Base-by-base conservation (phyloP, 129 eudicot genomes). In the Flaveria brownii region DNA sequence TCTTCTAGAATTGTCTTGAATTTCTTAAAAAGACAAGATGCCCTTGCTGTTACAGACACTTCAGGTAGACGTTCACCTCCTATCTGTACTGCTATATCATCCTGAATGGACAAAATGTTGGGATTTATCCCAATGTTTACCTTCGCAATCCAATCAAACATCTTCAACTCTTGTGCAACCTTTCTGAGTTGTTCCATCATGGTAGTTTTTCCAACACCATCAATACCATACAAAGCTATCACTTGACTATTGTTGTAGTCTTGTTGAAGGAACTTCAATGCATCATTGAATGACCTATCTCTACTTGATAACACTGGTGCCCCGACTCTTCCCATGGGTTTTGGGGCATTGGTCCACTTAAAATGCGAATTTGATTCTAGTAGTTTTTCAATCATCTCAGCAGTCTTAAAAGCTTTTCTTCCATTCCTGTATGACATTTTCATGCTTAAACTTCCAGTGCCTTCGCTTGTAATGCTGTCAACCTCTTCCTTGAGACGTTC, bases 111-210 rank as follows among this genome's bases (percentile, higher is more conserved):
- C 20, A 13, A 6, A 9, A 22, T 30, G 72, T 65, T 9, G 26
- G 49, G 49, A 8, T 9, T 9, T 9, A 1, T 43, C 10, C 80
- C 66, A 18, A 76, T 3, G 20, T 2, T 64, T 26, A 50, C 65
- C 55, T 76, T 65, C 25, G 36, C 80, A 14, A 65, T 9, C 36
- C 10, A 65, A 1, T 36, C 25, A 65, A 76, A 76, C 55, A 76
- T 51, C 3, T 18, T 50, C 42, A 36, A 33, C 2, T 33, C 54
- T 18, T 51, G 0, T 2, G 3, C 66, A 50, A 11, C 22, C 55
- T 18, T 33, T 65, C 1, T 33, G 73, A 76, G 23, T 76, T 65
- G 80, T 65, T 65, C 65, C 80, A 76, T 76, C 80, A 76, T 65
- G 0, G 80, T 76, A 65, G 80, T 64, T 15, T 64, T 64, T 4